A percentile compares a stretch with the other conserved stretches of the same genome.
phyloP scores from a whole-genome alignment of 805 yeast species.

The baker's yeast (Saccharomyces cerevisiae) region DNA sequence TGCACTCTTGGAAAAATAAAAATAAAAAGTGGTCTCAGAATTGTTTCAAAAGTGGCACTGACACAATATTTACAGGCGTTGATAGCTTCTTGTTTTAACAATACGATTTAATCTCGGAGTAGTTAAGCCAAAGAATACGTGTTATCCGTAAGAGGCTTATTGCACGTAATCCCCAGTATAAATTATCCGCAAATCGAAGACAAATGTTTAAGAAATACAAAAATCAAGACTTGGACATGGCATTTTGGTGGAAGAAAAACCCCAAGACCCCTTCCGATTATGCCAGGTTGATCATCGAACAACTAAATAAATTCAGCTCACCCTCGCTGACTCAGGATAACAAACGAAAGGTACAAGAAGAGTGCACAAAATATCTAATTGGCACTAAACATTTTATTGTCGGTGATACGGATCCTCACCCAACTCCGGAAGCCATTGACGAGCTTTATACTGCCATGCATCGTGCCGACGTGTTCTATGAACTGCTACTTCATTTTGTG shows the following conservation, averaged over 20 bases:
- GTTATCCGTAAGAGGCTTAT: neutral
- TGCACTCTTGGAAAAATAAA: neutral
- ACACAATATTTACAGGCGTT: neutral
- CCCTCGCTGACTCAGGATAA: constrained; percentile 13
- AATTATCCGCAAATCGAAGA: neutral
- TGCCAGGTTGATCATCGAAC: constrained; percentile 67
- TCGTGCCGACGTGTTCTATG: constrained; percentile 56
- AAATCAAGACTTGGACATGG: constrained; percentile 44
- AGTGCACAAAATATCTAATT: constrained; percentile 52
- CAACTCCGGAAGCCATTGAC: constrained; percentile 66
- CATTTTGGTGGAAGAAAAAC: constrained; percentile 82
- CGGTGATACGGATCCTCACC: constrained; percentile 46
- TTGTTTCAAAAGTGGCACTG: neutral
- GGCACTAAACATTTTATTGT: constrained; percentile 60
- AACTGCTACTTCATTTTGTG: constrained; percentile 50
- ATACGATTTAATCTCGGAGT: neutral
- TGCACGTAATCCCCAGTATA: neutral
- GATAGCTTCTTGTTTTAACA: neutral
- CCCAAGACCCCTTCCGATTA: constrained; percentile 87
- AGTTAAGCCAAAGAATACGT: neutral
- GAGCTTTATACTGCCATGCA: constrained; percentile 75
- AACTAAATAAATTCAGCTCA: constrained; percentile 51
- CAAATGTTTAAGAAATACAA: constrained; percentile 26
- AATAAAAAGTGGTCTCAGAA: neutral
- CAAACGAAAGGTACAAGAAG: constrained; percentile 55